Base-by-base conservation (phyloP, 2,329 filamentous ascomycete species). In the Xylariomycetidae sp. region DNA sequence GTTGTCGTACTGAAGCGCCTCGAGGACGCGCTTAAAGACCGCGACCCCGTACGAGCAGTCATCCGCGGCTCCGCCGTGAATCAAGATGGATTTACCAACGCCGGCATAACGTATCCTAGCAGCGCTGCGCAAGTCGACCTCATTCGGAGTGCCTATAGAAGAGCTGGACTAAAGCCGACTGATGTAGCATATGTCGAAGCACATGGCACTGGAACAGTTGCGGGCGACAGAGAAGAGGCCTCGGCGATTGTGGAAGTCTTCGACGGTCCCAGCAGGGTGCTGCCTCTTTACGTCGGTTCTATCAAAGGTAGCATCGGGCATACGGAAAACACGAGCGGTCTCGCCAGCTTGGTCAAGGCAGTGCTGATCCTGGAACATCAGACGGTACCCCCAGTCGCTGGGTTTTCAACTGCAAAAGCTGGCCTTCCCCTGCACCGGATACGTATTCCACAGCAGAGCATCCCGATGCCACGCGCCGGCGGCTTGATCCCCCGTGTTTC, bases 1-100 rank as follows among this genome's bases (percentile, higher is more conserved):
- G 45, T 56, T 20, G 29, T 65, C 8, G 35, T 64, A 0, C 34
- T 67, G 5, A 65, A 65, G 37, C 53, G 50, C 0, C 42, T 65
- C 2, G 52, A 54, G 9, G 54, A 60, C 28, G 63, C 63, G 3
- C 28, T 63, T 1, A 39, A 46, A 3, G 56, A 61, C 16, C 51
- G 56, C 4, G 60, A 50, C 14, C 44, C 45, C 2, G 31, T 50
- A 2, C 45, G 40, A 7, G 40, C 47, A 2, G 42, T 52, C 5
- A 58, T 67, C 5, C 46, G 50, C 4, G 52, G 47, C 2, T 58
- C 54, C 16, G 61, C 55, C 10, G 50, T 60, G 5, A 63, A 62
- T 32, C 57, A 63, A 25, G 59, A 65, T 33, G 63, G 62, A 14
- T 47, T 47, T 12, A 65, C 58, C 0, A 46, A 52, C n/a, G 13